phyloP scores from a whole-genome alignment of 441 rosid species.

The Corymbia calophylla region DNA sequence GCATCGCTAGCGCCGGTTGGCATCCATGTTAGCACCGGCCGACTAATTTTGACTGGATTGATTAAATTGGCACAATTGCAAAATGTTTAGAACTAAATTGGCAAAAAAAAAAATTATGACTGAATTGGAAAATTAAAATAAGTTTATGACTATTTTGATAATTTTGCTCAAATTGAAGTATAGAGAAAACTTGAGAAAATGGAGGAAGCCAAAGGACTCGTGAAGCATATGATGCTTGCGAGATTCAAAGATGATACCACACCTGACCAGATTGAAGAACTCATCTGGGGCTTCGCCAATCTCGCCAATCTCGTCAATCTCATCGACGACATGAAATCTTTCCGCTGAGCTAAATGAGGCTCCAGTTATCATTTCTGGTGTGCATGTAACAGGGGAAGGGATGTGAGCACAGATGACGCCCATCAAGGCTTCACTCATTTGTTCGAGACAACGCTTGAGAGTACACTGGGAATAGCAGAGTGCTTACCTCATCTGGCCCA shows the following conservation, averaged over 20 bases:
- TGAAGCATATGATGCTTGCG: neutral
- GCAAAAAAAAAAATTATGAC: too few species aligned
- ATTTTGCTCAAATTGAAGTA: neutral
- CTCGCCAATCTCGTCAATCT: neutral
- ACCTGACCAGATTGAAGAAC: neutral
- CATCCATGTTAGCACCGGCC: too few species aligned
- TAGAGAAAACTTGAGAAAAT: neutral
- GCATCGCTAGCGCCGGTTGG: too few species aligned
- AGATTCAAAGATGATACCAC: neutral
- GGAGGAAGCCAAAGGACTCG: neutral
- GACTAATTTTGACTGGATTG: too few species aligned
- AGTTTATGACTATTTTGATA: too few species aligned
- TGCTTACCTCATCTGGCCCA: neutral
- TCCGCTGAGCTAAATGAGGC: neutral
- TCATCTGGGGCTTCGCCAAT: neutral
- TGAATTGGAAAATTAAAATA: too few species aligned
- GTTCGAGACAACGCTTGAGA: neutral
- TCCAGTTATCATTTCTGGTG: neutral
- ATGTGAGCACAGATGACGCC: neutral
- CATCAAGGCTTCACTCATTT: neutral
- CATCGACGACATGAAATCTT: neutral
- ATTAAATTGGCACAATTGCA: too few species aligned
- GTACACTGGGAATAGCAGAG: neutral
- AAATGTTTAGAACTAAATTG: too few species aligned
- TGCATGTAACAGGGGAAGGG: neutral